A percentile compares a stretch with the other conserved stretches of the same genome.
These are phyloP conservation scores for Brassica balearica DNA, from an alignment of 441 rosid genomes.

Conservation along the genomic window DNA sequence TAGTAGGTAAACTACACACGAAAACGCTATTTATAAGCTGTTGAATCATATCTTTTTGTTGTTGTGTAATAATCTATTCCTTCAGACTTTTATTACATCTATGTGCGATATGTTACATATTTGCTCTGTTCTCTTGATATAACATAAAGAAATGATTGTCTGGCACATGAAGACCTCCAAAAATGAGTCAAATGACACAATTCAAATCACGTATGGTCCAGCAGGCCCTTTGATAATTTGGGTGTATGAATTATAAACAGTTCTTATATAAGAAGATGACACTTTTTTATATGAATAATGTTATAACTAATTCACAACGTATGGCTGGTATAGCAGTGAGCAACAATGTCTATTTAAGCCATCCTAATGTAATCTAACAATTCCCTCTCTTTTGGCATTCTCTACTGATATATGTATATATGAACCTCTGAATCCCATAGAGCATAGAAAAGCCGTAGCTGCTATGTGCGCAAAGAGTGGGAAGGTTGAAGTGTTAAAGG, in stretches of 20 bases:
- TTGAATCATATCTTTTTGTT: constrained; percentile 29
- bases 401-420: not conserved
- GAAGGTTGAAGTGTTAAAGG: too few relatives aligned
- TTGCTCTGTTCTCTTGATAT: not conserved
- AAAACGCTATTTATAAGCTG: constrained; percentile 25
- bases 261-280: not conserved
- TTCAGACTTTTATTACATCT: not conserved
- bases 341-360: constrained; percentile 20
- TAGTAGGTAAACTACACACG: constrained; percentile 18
- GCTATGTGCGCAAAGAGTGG: too few relatives aligned
- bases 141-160: not conserved
- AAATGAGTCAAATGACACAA: not conserved
- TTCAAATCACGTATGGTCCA: not conserved
- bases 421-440: constrained; percentile 22
- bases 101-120: not conserved
- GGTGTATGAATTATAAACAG: not conserved
- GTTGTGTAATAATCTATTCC: constrained; percentile 25
- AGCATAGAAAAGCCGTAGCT: too few relatives aligned
- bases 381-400: constrained; percentile 29
- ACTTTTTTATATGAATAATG: constrained; percentile 6
- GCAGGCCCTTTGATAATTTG: not conserved
- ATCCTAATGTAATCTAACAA: constrained; percentile 33
- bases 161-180: not conserved
- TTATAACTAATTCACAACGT: constrained; percentile 30
- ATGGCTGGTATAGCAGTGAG: constrained; percentile 25